Evolutionary conservation across 129 eudicot species (phyloP), one percentile per base, ranked within the genome.

Genomic region (Arctium lappa): DNA sequence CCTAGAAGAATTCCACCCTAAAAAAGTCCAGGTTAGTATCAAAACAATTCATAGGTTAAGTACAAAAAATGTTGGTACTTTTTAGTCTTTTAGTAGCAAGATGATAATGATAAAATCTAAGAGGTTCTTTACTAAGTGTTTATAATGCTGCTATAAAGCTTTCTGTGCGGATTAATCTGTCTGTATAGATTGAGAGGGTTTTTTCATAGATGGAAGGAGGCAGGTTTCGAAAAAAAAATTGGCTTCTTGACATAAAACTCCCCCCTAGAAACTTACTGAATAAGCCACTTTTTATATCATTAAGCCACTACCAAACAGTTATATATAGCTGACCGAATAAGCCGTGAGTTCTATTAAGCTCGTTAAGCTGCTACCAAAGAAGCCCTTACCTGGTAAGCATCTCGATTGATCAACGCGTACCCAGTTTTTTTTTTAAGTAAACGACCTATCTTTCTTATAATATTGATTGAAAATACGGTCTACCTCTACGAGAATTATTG

Each of bases 1-100:
- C 97, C 97, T 2, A 93, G 82, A 3, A 93, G 6, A 65, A 93
- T 91, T 60, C 97, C 95, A 7, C 92, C 95, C 97, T 93, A 89
- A 42, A 85, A 42, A 76, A 7, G 3, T 16, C 69, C 63, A 2
- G 13, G 4, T 68, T 78, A 29, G 0, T 70, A 5, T 18, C 30
- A 10, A n/a, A 73, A 18, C 8, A 32, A 33, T 1, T 5, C 29
- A 71, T 48, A 79, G 46, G 18, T 46, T 11, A 18, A 50, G 15
- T 16, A 81, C 40, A 36, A 29, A 22, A 22, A 77, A 48, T 30
- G 32, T 3, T 4, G 29, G 3, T 8, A 44, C 13, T 44, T 8
- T 44, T 9, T 8, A 44, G 13, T 44, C 53, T 44, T 44, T 44
- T 2, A 10, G 53, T 44, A 44, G 53, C 53, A 8, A 44, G 53